A percentile compares a stretch with the other conserved stretches of the same genome.
Conservation (phyloP, 2,329 filamentous ascomycete species). For the Trichoderma sp. region DNA sequence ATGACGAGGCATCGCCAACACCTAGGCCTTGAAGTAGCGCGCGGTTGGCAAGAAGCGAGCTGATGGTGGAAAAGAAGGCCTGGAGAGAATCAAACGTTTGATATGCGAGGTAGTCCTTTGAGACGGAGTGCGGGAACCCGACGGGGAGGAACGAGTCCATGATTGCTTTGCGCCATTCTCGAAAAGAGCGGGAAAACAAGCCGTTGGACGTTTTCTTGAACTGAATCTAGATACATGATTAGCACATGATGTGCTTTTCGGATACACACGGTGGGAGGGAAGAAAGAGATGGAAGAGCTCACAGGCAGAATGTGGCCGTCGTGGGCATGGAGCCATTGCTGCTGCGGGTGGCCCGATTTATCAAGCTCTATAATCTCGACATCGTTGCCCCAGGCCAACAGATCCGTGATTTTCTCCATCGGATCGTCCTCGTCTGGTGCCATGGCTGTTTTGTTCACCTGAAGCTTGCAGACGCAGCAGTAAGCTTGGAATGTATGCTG, state of each 20-base stretch:
- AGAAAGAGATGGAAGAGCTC: conserved; percentile 9
- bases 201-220: conserved; percentile 30
- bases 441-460: neutral
- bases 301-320: conserved; percentile 35
- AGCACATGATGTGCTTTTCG: neutral
- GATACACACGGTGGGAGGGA: neutral
- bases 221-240: conserved; percentile 29
- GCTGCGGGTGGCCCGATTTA: conserved; percentile 41
- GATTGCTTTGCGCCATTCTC: conserved; percentile 48
- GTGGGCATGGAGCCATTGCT: conserved; percentile 39
- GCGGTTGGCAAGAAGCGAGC: conserved; percentile 74
- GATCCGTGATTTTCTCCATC: conserved; percentile 6
- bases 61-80: conserved; percentile 82
- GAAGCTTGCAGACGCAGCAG: neutral
- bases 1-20: conserved; percentile 76
- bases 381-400: conserved; percentile 31
- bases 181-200: conserved; percentile 34
- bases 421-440: neutral
- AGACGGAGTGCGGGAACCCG: conserved; percentile 87
- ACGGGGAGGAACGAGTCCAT: conserved; percentile 77
- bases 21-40: conserved; percentile 80
- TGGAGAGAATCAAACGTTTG: conserved; percentile 74
- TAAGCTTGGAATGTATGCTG: neutral
- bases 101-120: conserved; percentile 77
- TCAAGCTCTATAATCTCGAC: conserved; percentile 43